Evolutionary conservation across 129 eudicot genomes (phyloP).

Genomic region (Tanacetum coccineum): DNA sequence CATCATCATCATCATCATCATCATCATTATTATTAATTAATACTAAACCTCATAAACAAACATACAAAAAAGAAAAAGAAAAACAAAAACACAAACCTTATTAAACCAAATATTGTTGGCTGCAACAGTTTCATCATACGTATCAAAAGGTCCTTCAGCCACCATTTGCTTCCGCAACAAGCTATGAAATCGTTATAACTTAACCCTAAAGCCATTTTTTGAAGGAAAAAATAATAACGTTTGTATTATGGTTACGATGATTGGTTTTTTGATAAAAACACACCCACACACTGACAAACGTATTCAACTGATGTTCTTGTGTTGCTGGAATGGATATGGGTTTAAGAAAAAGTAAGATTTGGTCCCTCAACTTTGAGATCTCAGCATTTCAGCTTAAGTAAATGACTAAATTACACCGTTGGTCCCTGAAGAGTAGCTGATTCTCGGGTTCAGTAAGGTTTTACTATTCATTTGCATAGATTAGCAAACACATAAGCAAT

Average conservation of each 20-base stretch:
- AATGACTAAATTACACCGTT: no score
- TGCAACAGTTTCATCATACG: constrained; percentile 40
- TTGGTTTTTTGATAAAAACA: not conserved
- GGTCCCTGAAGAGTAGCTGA: no score
- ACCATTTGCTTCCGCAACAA: constrained; percentile 95
- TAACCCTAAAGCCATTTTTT: constrained; percentile 20
- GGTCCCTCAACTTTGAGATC: not conserved
- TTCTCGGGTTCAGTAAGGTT: no score
- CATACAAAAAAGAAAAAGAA: not conserved
- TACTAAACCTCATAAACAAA: no score
- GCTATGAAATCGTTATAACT: constrained; percentile 64
- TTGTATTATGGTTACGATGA: not conserved
- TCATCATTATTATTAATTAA: no score
- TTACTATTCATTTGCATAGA: no score
- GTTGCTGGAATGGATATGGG: not conserved
- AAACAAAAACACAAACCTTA: constrained; percentile 34
- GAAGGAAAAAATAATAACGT: not conserved
- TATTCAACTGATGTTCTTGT: constrained; percentile 6
- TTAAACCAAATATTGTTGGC: constrained; percentile 94
- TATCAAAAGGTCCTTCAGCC: constrained; percentile 58
- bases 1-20: not conserved
- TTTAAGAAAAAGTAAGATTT: not conserved
- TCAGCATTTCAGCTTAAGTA: no score
- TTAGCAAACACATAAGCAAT: no score
- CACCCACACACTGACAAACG: constrained; percentile 11